Percentiles rank a stretch among this genome's conserved stretches.
Conservation (phyloP, 2,329 filamentous ascomycete genomes). For the Colletotrichum gloeosporioides region DNA sequence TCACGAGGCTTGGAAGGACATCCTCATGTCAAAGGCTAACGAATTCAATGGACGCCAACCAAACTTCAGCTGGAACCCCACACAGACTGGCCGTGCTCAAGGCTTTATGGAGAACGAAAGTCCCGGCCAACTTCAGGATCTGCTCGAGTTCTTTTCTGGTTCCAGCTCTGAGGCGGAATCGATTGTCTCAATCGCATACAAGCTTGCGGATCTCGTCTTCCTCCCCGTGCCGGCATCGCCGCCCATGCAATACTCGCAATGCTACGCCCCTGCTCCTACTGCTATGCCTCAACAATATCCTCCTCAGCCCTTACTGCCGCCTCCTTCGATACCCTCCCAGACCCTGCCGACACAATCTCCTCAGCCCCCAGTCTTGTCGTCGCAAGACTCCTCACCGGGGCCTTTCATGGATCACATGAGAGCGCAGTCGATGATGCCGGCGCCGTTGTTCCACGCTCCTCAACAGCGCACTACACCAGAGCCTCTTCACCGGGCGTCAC, state of each 20-base stretch:
- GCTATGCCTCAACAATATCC: constrained; percentile 19
- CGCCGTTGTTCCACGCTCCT: constrained; percentile 14
- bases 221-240: constrained; percentile 21
- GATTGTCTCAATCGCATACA: constrained; percentile 64
- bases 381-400: constrained; percentile 12
- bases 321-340: constrained; percentile 22
- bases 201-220: constrained; percentile 55
- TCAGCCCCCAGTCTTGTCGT: constrained; percentile 18
- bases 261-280: constrained; percentile 18
- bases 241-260: constrained; percentile 23
- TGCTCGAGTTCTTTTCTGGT: constrained; percentile 69
- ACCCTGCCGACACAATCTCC: constrained; percentile 22
- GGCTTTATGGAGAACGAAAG: constrained; percentile 67
- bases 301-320: constrained; percentile 21
- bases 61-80: constrained; percentile 66
- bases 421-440: constrained; percentile 21
- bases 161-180: constrained; percentile 61
- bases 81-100: constrained; percentile 60
- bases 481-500: constrained; percentile 16
- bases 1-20: constrained; percentile 64
- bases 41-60: constrained; percentile 61
- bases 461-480: constrained; percentile 16
- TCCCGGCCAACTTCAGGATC: constrained; percentile 66
- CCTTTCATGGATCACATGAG: constrained; percentile 22
- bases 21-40: constrained; percentile 58